Base-by-base conservation (phyloP, 108 stramenopile species). In the Conticribra guillardii region DNA sequence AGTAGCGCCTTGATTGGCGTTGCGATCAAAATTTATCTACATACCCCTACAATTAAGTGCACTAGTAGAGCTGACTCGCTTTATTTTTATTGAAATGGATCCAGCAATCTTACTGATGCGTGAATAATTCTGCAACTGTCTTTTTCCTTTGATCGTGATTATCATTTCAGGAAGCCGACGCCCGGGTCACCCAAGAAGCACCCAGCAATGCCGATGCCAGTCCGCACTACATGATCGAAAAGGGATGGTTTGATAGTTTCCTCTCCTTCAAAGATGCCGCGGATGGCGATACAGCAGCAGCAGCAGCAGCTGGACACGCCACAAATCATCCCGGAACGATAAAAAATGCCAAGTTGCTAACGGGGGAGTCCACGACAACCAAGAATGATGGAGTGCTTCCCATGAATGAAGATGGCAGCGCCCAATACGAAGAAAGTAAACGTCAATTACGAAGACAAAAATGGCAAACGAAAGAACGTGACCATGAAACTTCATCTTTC, bases 141-240 rank as follows among this genome's bases (percentile, higher is more conserved):
- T n/a, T n/a, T n/a, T n/a, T n/a, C n/a, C n/a, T n/a, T n/a, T n/a
- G n/a, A n/a, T n/a, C n/a, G n/a, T n/a, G n/a, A n/a, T n/a, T n/a
- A n/a, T n/a, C n/a, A n/a, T n/a, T 41, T 51, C 16, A 51, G 50
- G 50, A 51, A 21, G 50, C 50, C 50, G 50, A 51, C 50, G 50
- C 50, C 16, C 50, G 8, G 4, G 50, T 15, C n/a, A 18, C n/a
- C 21, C 19, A 51, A 22, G n/a, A 4, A 51, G 50, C 21, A 4
- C 50, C n/a, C n/a, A 4, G 5, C 50, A 18, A 51, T 4, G 50
- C 4, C 50, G 16, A 4, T 51, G 8, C 17, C n/a, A 21, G 8
- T 15, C 21, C 17, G 4, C n/a, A 51, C 4, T 51, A n/a, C 50
- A 51, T 51, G 50, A 51, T 51, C n/a, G 19, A 51, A 51, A 51